Percentiles rank a stretch among this genome's conserved stretches.
Conservation (phyloP, 768 basidiomycete genomes). For the Rhizopogon vinicolor region DNA sequence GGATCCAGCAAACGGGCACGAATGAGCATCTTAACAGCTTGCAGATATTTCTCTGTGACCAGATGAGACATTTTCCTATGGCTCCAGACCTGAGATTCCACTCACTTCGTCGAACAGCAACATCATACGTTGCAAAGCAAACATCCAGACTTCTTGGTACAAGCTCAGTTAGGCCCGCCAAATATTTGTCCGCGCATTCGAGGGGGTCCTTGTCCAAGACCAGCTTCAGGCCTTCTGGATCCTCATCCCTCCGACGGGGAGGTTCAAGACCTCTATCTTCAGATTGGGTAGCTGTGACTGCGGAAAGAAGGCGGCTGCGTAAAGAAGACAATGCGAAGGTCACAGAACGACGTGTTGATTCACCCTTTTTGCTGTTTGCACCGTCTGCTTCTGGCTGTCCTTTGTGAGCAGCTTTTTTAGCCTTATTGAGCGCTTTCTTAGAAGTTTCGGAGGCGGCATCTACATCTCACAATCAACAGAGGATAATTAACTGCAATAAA, state of each 20-base stretch:
- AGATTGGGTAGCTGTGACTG: slow-evolving; percentile 27
- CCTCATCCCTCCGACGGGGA: slow-evolving; percentile 62
- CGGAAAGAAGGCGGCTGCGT: slow-evolving; percentile 11
- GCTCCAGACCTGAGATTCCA: slow-evolving; percentile 7
- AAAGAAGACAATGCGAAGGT: slow-evolving; percentile 8
- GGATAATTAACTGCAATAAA: background rate
- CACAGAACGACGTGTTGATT: slow-evolving; percentile 12
- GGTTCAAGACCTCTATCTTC: slow-evolving; percentile 73
- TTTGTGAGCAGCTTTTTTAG: slow-evolving; percentile 71
- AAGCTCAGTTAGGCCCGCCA: slow-evolving; percentile 56
- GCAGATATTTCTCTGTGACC: slow-evolving; percentile 68
- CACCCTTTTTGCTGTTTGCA: slow-evolving; percentile 57
- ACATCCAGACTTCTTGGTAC: slow-evolving; percentile 54
- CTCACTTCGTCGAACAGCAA: slow-evolving; percentile 77
- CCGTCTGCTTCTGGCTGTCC: slow-evolving; percentile 52
- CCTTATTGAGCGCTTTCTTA: slow-evolving; percentile 84
- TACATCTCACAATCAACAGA: background rate
- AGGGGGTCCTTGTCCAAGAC: slow-evolving; percentile 59
- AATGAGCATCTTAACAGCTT: slow-evolving; percentile 67
- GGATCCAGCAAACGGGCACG: slow-evolving; percentile 49
- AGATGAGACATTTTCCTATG: background rate
- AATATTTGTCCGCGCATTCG: slow-evolving; percentile 68
- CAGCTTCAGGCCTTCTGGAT: slow-evolving; percentile 77
- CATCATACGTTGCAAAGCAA: slow-evolving; percentile 77
- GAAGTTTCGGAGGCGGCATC: slow-evolving; percentile 28